Evolutionary conservation across 495 filamentous ascomycete species (phyloP).

Genomic region (Penicillium flavigenum): DNA sequence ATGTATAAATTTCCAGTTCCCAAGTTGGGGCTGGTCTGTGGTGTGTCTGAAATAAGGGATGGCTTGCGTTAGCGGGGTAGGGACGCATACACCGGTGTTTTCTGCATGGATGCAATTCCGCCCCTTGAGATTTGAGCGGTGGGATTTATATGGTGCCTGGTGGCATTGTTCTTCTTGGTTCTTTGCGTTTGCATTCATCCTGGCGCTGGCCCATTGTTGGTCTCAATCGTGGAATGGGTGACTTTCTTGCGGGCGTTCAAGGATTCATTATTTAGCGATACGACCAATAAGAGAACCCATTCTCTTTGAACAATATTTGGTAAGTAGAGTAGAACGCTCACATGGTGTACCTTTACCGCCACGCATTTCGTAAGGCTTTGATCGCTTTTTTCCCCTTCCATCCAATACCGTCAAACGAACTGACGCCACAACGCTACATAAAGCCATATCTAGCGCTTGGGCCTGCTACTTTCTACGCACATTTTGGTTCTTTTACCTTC

Average conservation of each 20-base stretch:
- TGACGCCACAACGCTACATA: too few relatives aligned
- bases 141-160: background rate
- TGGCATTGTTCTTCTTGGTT: background rate
- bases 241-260: constrained; percentile 8
- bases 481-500: too few relatives aligned
- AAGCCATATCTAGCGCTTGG: too few relatives aligned
- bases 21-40: background rate
- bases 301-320: background rate
- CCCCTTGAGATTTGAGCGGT: background rate
- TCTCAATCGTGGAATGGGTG: background rate
- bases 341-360: too few relatives aligned
- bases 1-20: constrained; percentile 52
- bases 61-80: background rate
- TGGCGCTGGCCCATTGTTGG: constrained; percentile 4
- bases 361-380: too few relatives aligned
- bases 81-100: constrained; percentile 3
- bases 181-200: constrained; percentile 5
- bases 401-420: too few relatives aligned
- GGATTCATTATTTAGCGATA: constrained; percentile 2
- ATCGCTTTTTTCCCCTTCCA: too few relatives aligned
- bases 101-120: background rate
- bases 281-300: background rate
- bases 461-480: too few relatives aligned
- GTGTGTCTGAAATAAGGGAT: background rate
- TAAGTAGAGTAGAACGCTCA: constrained; percentile 1